Evolutionary conservation across 2,329 filamentous ascomycete genomes (phyloP).

Genomic region (Tolypocladium nubicola): DNA sequence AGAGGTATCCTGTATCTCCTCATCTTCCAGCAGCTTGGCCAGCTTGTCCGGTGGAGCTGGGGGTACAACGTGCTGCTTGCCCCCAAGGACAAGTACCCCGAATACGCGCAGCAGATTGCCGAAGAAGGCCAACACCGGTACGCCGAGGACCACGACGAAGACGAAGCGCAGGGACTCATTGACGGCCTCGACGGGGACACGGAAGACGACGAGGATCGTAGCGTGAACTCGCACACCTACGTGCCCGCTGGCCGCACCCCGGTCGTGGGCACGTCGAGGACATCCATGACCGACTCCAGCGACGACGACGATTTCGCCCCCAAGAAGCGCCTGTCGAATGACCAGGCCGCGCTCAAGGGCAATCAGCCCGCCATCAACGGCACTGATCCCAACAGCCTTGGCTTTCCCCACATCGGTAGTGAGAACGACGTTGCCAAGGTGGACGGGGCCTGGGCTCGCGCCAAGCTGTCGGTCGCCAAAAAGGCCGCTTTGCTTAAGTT

Average conservation of each 20-base stretch:
- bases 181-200: constrained; percentile 22
- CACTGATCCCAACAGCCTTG: constrained; percentile 43
- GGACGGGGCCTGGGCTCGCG: constrained; percentile 27
- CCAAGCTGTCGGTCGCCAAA: constrained; percentile 20
- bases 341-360: constrained; percentile 12
- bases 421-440: constrained; percentile 19
- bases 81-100: constrained; percentile 62
- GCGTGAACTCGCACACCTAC: constrained; percentile 35
- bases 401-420: constrained; percentile 47
- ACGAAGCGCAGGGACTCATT: constrained; percentile 35
- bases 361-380: constrained; percentile 19
- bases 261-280: constrained; percentile 35
- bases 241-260: constrained; percentile 47
- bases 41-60: constrained; percentile 95
- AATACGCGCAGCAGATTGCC: constrained; percentile 44
- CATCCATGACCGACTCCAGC: constrained; percentile 38
- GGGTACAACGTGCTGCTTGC: constrained; percentile 92
- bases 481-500: constrained; percentile 13
- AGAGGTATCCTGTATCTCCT: constrained; percentile 90
- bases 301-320: constrained; percentile 26
- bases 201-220: constrained; percentile 24
- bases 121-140: constrained; percentile 52
- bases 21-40: constrained; percentile 95
- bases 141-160: constrained; percentile 28
- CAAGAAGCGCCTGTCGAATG: constrained; percentile 19